Conservation (phyloP, 768 basidiomycete genomes). For the Rhizopogon salebrosus region DNA sequence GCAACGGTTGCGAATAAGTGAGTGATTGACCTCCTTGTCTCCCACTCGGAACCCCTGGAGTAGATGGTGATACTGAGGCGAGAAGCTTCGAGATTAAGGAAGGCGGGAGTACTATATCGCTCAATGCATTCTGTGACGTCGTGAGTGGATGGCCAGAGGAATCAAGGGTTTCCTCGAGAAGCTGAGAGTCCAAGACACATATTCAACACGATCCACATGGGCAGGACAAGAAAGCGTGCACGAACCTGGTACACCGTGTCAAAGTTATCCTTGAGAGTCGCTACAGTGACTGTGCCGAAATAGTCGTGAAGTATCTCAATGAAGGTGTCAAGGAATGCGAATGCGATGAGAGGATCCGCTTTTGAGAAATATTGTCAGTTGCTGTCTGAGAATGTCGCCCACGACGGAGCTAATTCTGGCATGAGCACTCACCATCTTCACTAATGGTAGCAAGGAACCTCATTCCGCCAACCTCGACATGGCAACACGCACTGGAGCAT, state of each 20-base stretch:
- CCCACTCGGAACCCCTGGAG: slow-evolving; percentile 17
- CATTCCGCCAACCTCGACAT: slow-evolving; percentile 72
- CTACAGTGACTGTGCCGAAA: slow-evolving; percentile 77
- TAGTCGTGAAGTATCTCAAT: slow-evolving; percentile 81
- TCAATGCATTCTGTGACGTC: slow-evolving; percentile 82
- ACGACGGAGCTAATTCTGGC: background rate
- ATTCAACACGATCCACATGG: background rate
- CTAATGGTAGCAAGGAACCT: slow-evolving; percentile 77
- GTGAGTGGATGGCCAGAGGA: slow-evolving; percentile 90
- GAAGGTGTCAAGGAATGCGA: slow-evolving; percentile 85
- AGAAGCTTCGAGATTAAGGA: slow-evolving; percentile 75
- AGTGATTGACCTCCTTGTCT: slow-evolving; percentile 22
- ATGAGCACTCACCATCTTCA: slow-evolving; percentile 65
- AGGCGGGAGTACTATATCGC: slow-evolving; percentile 91
- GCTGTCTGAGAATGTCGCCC: background rate
- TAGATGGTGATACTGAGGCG: slow-evolving; percentile 26
- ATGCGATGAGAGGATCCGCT: slow-evolving; percentile 90
- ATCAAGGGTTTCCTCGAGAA: slow-evolving; percentile 94
- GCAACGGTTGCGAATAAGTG: background rate
- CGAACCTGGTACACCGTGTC: slow-evolving; percentile 91
- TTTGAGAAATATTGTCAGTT: background rate
- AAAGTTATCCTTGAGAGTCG: slow-evolving; percentile 84
- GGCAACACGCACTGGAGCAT: slow-evolving; percentile 69
- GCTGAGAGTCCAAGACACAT: slow-evolving; percentile 34
- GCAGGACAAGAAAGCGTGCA: background rate